Evolutionary conservation across 2,329 filamentous ascomycete species (phyloP), one percentile per base, ranked within the genome.

Genomic region (Fonsecaea pedrosoi): DNA sequence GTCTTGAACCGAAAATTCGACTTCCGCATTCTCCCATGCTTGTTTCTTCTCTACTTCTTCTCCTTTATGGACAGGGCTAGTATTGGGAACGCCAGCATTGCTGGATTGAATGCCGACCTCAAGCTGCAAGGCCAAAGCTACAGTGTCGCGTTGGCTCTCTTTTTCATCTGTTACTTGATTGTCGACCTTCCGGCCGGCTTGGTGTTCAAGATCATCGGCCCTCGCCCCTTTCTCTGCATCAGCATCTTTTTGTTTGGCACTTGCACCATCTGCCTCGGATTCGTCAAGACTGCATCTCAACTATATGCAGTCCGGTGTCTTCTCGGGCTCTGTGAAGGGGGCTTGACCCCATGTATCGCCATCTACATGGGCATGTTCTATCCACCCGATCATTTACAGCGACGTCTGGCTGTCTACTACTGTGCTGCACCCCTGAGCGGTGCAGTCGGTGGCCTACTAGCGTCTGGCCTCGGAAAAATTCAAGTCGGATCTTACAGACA

Each of bases 31-130:
- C 78, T 90, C 8, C 87, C 88, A 0, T 77, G 88, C 8, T 81
- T 91, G n/a, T 83, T 87, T 0, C 73, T 90, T 0, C 78, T 90
- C 1, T 89, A 90, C 70, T 80, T 90, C 12, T 90, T 86, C 77
- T 89, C 87, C 1, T 85, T 85, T 69, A 80, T 86, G 62, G 89
- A 91, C 75, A 83, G 89, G 54, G 90, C 89, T 13, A 91, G 91
- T 74, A 87, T 91, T 40, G 89, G 89, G 38, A 91, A 91, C 72
- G 89, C 40, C 15, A 45, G 40, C 3, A 45, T 45, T 45, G 40
- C 40, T 15, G 40, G 40, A 7, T 18, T 45, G 6, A 18, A 18
- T 2, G 15, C 6, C 6, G 40, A 45, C 40, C 15, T 45, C 15
- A 45, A 45, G 18, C 15, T 45, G 5, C 15, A 45, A 45, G 15